A percentile compares a stretch with the other conserved stretches of the same genome.
These are phyloP conservation scores for Besnoitia besnoiti DNA, from an alignment of 169 alveolate genomes.

Conservation along the genomic window DNA sequence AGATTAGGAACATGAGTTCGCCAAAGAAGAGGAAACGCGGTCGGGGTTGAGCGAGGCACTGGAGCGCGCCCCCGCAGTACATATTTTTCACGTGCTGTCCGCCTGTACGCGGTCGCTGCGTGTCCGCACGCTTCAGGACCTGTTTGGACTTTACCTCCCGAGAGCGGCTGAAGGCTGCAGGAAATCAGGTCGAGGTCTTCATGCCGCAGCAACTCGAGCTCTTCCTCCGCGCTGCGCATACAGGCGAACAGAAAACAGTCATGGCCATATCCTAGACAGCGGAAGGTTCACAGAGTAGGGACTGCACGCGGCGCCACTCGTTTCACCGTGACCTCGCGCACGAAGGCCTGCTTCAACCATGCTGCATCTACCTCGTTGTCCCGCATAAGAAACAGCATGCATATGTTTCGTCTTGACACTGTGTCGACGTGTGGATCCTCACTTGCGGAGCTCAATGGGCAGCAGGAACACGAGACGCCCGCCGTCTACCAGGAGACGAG, in stretches of 20 bases:
- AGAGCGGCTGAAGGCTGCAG: conserved; percentile 12
- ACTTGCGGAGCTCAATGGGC: conserved; percentile 55
- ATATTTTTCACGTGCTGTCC: too few relatives aligned
- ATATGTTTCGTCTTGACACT: not conserved
- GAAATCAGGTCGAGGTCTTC: conserved; percentile 13
- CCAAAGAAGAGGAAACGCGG: too few relatives aligned
- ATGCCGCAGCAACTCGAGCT: not conserved
- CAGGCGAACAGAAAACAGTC: not conserved
- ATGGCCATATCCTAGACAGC: too few relatives aligned
- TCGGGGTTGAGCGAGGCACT: too few relatives aligned
- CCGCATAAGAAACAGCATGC: too few relatives aligned
- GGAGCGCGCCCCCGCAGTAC: too few relatives aligned
- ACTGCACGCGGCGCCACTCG: too few relatives aligned
- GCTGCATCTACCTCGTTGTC: too few relatives aligned
- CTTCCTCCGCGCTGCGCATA: conserved; percentile 14
- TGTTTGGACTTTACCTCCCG: conserved; percentile 20
- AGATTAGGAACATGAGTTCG: too few relatives aligned
- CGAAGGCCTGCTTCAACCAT: too few relatives aligned
- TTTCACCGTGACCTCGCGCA: too few relatives aligned
- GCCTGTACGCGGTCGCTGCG: not conserved
- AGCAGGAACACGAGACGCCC: conserved; percentile 65
- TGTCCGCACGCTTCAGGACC: not conserved
- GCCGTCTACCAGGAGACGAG: conserved; percentile 50
- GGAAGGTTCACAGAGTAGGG: not conserved
- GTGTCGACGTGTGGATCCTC: not conserved